A percentile compares a stretch with the other conserved stretches of the same genome.
Conservation (phyloP, 768 basidiomycete species). For the Suillus placidus region DNA sequence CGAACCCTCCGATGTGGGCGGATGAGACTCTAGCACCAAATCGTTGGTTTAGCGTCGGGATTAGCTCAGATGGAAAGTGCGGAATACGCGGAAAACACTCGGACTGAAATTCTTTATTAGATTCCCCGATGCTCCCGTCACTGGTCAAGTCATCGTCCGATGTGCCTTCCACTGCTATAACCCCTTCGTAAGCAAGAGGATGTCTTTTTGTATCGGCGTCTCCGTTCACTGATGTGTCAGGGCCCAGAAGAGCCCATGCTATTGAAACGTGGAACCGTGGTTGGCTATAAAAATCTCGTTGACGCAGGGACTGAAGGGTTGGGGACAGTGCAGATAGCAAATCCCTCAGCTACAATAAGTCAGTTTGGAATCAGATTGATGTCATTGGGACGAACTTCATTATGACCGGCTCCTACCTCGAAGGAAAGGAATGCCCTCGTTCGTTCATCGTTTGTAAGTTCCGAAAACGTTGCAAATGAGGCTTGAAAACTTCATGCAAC, state of each 20-base stretch:
- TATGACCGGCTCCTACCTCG: slow-evolving; percentile 83
- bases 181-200: too few species aligned
- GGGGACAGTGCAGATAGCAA: slow-evolving; percentile 62
- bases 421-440: slow-evolving; percentile 81
- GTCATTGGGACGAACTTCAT: slow-evolving; percentile 52
- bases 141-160: background rate
- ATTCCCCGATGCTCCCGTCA: background rate
- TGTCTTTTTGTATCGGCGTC: background rate
- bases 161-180: background rate
- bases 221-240: slow-evolving; percentile 6
- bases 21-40: slow-evolving; percentile 46
- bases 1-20: slow-evolving; percentile 50
- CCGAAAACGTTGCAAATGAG: slow-evolving; percentile 73
- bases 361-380: slow-evolving; percentile 2
- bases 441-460: slow-evolving; percentile 77
- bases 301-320: slow-evolving; percentile 59
- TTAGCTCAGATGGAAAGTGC: slow-evolving; percentile 49
- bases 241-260: slow-evolving; percentile 78
- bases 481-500: slow-evolving; percentile 57
- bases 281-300: slow-evolving; percentile 76
- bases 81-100: slow-evolving; percentile 50
- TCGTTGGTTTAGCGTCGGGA: slow-evolving; percentile 52
- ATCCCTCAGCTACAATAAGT: slow-evolving; percentile 52
- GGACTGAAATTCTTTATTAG: background rate
- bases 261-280: slow-evolving; percentile 91